Percentiles rank a stretch among this genome's conserved stretches.
These are phyloP conservation scores for Oenanthe javanica DNA, from an alignment of 140 eudicot species.

Conservation along the genomic window DNA sequence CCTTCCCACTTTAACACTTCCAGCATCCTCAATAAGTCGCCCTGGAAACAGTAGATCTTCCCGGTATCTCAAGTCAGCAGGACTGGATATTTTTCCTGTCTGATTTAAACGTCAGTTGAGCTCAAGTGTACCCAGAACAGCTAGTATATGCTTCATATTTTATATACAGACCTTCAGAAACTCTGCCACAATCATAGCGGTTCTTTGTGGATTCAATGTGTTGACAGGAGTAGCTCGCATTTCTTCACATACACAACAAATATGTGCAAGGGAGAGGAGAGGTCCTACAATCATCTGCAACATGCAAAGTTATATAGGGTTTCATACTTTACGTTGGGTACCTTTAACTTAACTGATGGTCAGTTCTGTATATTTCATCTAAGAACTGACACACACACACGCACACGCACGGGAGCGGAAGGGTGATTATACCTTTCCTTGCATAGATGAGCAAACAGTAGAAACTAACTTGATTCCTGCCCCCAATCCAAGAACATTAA, in stretches of 20 bases:
- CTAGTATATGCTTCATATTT: neutral
- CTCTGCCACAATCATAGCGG: constrained; percentile 78
- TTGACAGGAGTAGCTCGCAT: constrained; percentile 93
- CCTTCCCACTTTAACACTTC: constrained; percentile 79
- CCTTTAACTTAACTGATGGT: neutral
- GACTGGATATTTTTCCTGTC: constrained; percentile 75
- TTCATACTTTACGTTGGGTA: neutral
- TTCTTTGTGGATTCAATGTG: constrained; percentile 90
- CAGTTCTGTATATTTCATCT: neutral
- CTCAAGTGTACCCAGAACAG: neutral
- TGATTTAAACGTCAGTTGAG: constrained; percentile 17
- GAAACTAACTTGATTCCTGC: constrained; percentile 87
- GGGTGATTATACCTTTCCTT: constrained; percentile 62
- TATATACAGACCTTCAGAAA: constrained; percentile 57
- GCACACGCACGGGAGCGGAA: neutral
- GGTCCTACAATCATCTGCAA: constrained; percentile 87
- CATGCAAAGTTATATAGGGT: neutral
- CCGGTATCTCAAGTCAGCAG: constrained; percentile 80
- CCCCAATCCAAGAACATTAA: constrained; percentile 86
- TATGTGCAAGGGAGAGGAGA: constrained; percentile 60
- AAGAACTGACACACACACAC: neutral
- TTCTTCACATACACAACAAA: constrained; percentile 80
- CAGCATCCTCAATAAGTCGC: constrained; percentile 75
- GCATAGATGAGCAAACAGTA: constrained; percentile 88
- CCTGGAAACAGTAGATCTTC: constrained; percentile 88